Conservation (phyloP, 306 rosid species). For the Prunus persica region Prunus_persica_NCBIv2 NC_034009.1:4251001-4251500, state of each 20-base stretch:
- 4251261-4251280: not conserved
- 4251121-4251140: conserved; percentile 16
- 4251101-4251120: conserved; percentile 19
- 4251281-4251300: not conserved
- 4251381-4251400: not conserved
- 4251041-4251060: conserved; percentile 59
- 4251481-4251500: not conserved
- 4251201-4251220: not conserved
- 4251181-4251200: not conserved
- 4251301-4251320: not conserved
- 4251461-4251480: not conserved
- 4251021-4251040: conserved; percentile 54
- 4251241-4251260: not conserved
- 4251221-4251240: not conserved
- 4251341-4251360: not conserved
- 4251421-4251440: not conserved
- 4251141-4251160: not conserved
- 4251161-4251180: not conserved
- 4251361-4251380: not conserved
- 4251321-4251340: not conserved
- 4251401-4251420: not conserved
- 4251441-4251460: not conserved
- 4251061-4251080: conserved; percentile 72
- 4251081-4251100: conserved; percentile 21
- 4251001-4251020: conserved; percentile 45